Evolutionary conservation across 306 rosid species (phyloP).

Genomic region (Oemleria cerasiformis): DNA sequence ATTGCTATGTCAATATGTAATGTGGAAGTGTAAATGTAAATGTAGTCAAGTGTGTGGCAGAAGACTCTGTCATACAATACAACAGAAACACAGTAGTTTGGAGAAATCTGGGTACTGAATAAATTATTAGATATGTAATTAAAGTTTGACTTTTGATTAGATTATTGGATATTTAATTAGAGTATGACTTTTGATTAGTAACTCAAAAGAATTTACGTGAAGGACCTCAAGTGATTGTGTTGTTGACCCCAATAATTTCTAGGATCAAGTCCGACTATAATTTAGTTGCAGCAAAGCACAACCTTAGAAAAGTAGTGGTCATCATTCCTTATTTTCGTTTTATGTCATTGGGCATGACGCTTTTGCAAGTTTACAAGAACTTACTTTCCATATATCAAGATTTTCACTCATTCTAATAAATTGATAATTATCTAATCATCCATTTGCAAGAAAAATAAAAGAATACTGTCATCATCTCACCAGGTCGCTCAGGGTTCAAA

Average conservation of each 20-base stretch:
- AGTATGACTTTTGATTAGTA: not conserved
- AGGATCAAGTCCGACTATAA: not conserved
- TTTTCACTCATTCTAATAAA: constrained; percentile 2
- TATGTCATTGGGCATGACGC: not conserved
- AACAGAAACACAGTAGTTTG: not conserved
- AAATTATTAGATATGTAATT: not conserved
- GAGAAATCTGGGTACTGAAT: not conserved
- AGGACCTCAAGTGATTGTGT: not conserved
- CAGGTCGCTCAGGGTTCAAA: constrained; percentile 96
- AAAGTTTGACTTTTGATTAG: not conserved
- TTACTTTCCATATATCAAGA: not conserved
- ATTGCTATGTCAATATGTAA: not conserved
- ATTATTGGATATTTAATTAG: not conserved
- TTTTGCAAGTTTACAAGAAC: not conserved
- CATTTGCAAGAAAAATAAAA: constrained; percentile 1
- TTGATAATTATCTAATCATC: not conserved
- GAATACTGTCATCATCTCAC: constrained; percentile 42
- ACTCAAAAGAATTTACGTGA: not conserved
- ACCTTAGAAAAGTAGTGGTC: not conserved
- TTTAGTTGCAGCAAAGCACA: not conserved
- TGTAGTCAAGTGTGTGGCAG: not conserved
- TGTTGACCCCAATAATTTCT: not conserved
- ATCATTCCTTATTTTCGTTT: not conserved
- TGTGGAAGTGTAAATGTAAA: not conserved
- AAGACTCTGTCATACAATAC: not conserved